Percentiles rank a stretch among this genome's conserved stretches.
phyloP scores from a whole-genome alignment of 2,329 filamentous ascomycete species.

The Monilinia polystroma region DNA sequence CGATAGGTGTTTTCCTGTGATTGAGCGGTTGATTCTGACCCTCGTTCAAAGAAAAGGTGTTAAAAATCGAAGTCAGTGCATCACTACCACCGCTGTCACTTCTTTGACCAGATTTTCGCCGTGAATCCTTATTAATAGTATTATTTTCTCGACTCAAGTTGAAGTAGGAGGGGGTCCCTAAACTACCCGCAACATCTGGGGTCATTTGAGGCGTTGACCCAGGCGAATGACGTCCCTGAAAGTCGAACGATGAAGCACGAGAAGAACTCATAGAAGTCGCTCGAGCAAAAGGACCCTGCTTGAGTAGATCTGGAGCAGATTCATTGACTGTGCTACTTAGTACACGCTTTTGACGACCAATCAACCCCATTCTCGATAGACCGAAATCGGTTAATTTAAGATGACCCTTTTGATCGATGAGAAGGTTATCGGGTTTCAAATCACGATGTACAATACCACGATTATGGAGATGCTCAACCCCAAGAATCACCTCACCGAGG shows the following conservation, averaged over 20 bases:
- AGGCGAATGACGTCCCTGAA: slow-evolving; percentile 77
- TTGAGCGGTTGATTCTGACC: slow-evolving; percentile 43
- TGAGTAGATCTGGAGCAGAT: slow-evolving; percentile 86
- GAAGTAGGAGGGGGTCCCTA: slow-evolving; percentile 92
- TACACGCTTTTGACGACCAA: slow-evolving; percentile 93
- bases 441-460: slow-evolving; percentile 96
- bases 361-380: slow-evolving; percentile 92
- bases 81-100: slow-evolving; percentile 95
- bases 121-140: slow-evolving; percentile 58
- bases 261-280: slow-evolving; percentile 85
- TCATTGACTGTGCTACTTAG: slow-evolving; percentile 75
- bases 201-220: slow-evolving; percentile 83
- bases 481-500: slow-evolving; percentile 91
- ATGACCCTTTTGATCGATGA: slow-evolving; percentile 96
- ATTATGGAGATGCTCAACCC: slow-evolving; percentile 92
- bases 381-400: slow-evolving; percentile 97
- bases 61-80: slow-evolving; percentile 77
- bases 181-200: slow-evolving; percentile 64
- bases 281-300: slow-evolving; percentile 85
- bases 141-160: slow-evolving; percentile 63
- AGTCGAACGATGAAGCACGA: slow-evolving; percentile 88
- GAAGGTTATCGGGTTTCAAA: slow-evolving; percentile 91
- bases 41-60: slow-evolving; percentile 73
- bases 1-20: slow-evolving; percentile 60
- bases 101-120: slow-evolving; percentile 68